A percentile compares a stretch with the other conserved stretches of the same genome.
These are phyloP conservation scores for Solanum tarijense DNA, from an alignment of 257 asterid species.

Conservation along the genomic window DNA sequence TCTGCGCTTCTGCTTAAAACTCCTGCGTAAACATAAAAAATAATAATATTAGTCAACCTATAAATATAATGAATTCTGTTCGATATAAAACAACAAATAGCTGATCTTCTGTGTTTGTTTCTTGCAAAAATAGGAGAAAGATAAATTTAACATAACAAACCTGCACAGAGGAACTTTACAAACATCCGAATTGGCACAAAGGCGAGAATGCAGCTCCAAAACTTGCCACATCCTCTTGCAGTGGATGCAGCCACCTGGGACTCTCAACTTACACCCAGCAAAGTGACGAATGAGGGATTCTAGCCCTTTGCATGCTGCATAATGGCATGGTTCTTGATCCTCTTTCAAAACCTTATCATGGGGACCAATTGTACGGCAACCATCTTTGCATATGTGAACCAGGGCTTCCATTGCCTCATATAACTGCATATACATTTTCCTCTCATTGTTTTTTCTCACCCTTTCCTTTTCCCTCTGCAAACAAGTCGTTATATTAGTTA, in stretches of 20 bases:
- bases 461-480: slow-evolving; percentile 42
- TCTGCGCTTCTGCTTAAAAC: slow-evolving; percentile 47
- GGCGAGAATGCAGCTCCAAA: slow-evolving; percentile 71
- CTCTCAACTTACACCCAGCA: slow-evolving; percentile 62
- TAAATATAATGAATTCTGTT: background rate
- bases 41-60: background rate
- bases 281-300: slow-evolving; percentile 71
- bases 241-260: slow-evolving; percentile 61
- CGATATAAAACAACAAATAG: background rate
- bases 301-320: slow-evolving; percentile 59
- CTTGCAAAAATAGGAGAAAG: background rate
- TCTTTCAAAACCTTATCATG: slow-evolving; percentile 35
- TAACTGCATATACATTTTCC: slow-evolving; percentile 41
- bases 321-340: slow-evolving; percentile 49
- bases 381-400: slow-evolving; percentile 79
- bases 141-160: slow-evolving; percentile 12
- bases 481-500: background rate
- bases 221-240: slow-evolving; percentile 92
- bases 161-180: slow-evolving; percentile 84
- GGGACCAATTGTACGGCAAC: slow-evolving; percentile 81
- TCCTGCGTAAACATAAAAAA: slow-evolving; percentile 13
- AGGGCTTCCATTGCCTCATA: slow-evolving; percentile 92
- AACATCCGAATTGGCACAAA: slow-evolving; percentile 46
- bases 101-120: background rate
- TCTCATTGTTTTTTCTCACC: slow-evolving; percentile 42